Percentiles rank a stretch among this genome's conserved stretches.
Evolutionary conservation across 768 basidiomycete species (phyloP).

Genomic region (Inosperma sp.): DNA sequence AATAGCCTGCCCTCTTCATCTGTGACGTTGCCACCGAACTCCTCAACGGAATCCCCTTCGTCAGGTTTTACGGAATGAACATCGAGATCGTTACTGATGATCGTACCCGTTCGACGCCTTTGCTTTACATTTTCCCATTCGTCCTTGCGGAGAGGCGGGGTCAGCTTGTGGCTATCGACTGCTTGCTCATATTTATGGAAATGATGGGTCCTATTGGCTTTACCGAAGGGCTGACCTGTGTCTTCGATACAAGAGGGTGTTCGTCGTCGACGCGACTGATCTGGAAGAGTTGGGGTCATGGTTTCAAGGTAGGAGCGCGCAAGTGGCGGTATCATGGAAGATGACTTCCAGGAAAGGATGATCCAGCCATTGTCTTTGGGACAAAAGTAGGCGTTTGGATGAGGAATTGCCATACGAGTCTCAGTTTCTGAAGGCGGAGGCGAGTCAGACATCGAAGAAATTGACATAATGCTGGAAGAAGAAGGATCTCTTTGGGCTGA

Average conservation of each 20-base stretch:
- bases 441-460: slow-evolving; percentile 17
- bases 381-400: slow-evolving; percentile 81
- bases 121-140: slow-evolving; percentile 58
- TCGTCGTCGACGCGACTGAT: slow-evolving; percentile 46
- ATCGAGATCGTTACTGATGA: slow-evolving; percentile 39
- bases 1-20: slow-evolving; percentile 53
- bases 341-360: slow-evolving; percentile 64
- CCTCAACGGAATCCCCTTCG: slow-evolving; percentile 30
- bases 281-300: slow-evolving; percentile 47
- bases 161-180: slow-evolving; percentile 63
- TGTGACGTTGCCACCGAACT: slow-evolving; percentile 29
- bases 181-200: slow-evolving; percentile 73
- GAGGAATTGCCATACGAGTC: slow-evolving; percentile 65
- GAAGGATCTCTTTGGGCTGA: slow-evolving; percentile 19
- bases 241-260: slow-evolving; percentile 50
- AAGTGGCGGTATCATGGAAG: slow-evolving; percentile 56
- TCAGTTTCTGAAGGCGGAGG: slow-evolving; percentile 51
- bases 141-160: slow-evolving; percentile 52
- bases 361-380: slow-evolving; percentile 82
- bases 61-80: slow-evolving; percentile 37
- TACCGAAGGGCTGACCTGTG: slow-evolving; percentile 41
- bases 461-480: slow-evolving; percentile 21
- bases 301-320: slow-evolving; percentile 46
- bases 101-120: slow-evolving; percentile 40
- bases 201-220: slow-evolving; percentile 68